Base-by-base conservation (phyloP, 75 land plant species). In the Picea sitchensis region DNA sequence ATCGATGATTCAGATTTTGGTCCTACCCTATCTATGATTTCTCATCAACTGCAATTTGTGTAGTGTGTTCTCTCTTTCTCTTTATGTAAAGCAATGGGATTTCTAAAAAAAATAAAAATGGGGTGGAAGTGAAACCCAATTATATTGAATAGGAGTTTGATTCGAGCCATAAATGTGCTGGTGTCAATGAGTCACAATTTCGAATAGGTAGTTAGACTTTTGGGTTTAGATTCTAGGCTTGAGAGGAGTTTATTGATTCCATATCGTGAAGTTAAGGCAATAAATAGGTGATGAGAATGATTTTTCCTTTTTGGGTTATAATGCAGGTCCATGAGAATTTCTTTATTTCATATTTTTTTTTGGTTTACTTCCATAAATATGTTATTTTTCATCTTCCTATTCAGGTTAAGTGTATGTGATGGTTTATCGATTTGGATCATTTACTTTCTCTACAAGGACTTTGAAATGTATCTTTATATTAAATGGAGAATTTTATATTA, bases 191-290 rank as follows among this genome's bases (percentile, higher is more conserved):
- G 81, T 63, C 76, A 83, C 56, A 84, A 87, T 83, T 87, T 87
- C 68, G 84, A 79, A 78, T 74, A 71, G 62, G 87, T 87, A 23
- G 80, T 78, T 57, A 68, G 68, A 54, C 18, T 87, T 8, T 78
- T 87, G 56, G 77, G 83, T n/a, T 65, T 87, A 21, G 88, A 87
- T 65, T 56, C 88, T 31, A 87, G 78, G 59, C 76, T 87, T 38
- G 88, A 87, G 77, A 73, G 80, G 31, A 87, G 88, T 63, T 56
- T 87, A 44, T 77, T 87, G 54, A 87, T 87, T 54, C 88, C 88
- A 17, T 87, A 78, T 51, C 80, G 88, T 0, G 88, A 87, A 78
- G 85, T 87, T 72, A 87, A 87, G 87, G 88, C 81, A 57, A 75
- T 38, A 8, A 15, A 34, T 9, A n/a, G 23, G 0, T 38, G 4